Evolutionary conservation across 257 asterid species (phyloP).

Genomic region (Jasminum sambac): DNA sequence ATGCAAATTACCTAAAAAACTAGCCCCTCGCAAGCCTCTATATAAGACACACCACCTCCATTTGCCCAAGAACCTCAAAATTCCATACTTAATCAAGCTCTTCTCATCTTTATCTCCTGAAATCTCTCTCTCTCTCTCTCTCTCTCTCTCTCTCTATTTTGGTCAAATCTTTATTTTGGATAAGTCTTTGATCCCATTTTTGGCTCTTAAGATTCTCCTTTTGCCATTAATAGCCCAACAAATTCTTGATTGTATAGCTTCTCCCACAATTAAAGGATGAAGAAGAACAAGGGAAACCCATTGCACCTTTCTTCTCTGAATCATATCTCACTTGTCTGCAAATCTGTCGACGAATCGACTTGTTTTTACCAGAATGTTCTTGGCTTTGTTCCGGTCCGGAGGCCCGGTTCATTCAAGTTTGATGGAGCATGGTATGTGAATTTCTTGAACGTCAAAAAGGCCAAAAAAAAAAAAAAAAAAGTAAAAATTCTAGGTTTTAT

Average conservation of each 20-base stretch:
- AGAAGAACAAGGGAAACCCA: constrained; percentile 63
- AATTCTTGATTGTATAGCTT: neutral
- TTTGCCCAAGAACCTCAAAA: neutral
- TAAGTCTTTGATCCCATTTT: neutral
- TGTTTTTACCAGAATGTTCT: constrained; percentile 73
- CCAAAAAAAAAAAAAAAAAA: too few species aligned
- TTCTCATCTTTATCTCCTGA: neutral
- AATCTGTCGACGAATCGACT: constrained; percentile 78
- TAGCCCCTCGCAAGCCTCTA: neutral
- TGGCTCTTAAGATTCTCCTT: too few species aligned
- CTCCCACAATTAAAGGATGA: constrained; percentile 34
- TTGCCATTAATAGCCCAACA: neutral
- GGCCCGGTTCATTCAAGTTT: constrained; percentile 88
- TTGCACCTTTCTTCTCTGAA: constrained; percentile 76
- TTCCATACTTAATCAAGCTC: neutral
- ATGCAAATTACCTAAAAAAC: neutral
- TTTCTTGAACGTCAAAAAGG: neutral
- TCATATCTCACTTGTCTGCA: constrained; percentile 83
- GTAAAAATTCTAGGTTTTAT: neutral
- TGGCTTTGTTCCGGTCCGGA: constrained; percentile 79
- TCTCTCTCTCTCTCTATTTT: neutral
- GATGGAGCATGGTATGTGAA: constrained; percentile 81
- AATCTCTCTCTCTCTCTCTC: neutral
- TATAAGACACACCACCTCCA: neutral
- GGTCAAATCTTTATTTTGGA: neutral